Base-by-base conservation (phyloP, 352 stramenopile species). In the Phytopythium mirpurense region DNA sequence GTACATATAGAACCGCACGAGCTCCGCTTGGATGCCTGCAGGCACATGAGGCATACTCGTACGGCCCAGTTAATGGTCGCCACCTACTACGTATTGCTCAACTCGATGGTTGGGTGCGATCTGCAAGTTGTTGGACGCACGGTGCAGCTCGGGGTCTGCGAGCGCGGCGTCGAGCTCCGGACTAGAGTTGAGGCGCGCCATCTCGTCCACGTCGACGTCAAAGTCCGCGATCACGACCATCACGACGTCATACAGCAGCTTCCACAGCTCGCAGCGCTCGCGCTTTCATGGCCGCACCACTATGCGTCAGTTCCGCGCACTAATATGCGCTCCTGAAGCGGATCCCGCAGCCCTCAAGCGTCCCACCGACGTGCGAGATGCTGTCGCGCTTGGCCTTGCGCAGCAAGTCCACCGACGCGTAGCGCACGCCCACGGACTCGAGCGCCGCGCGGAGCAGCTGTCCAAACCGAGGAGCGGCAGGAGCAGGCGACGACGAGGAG, bases 181-280 rank as follows among this genome's bases (percentile, higher is more conserved):
- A 1, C 6, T 12, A 0, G 57, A 19, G 24, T 79, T 73, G 14
- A 67, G 38, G 9, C 23, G 46, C 54, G 59, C 51, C 52, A 90
- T 64, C 21, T 72, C 72, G 35, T 63, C 51, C 5, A 21, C 24
- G 38, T 86, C 75, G 32, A 85, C 57, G 16, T 80, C 52, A 61
- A 87, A 89, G 38, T 87, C 70, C 2, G 66, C 58, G n/a, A 91
- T 51, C 18, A 79, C 58, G 6, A 87, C 62, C 19, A 88, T 52
- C 54, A 86, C 70, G 48, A 92, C 32, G 50, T 92, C 81, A 45
- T 90, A 66, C 46, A 92, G 55, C 21, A 81, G 51, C 54, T 75
- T 72, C 71, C 80, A 88, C 27, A 88, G 41, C 23, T 63, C 48
- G 45, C 60, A 53, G 44, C 67, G 68, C 57, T 88, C 77, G 9